Base-by-base conservation (phyloP, 1,139 yeast genomes). In the Debaryomyces nepalensis region DNA sequence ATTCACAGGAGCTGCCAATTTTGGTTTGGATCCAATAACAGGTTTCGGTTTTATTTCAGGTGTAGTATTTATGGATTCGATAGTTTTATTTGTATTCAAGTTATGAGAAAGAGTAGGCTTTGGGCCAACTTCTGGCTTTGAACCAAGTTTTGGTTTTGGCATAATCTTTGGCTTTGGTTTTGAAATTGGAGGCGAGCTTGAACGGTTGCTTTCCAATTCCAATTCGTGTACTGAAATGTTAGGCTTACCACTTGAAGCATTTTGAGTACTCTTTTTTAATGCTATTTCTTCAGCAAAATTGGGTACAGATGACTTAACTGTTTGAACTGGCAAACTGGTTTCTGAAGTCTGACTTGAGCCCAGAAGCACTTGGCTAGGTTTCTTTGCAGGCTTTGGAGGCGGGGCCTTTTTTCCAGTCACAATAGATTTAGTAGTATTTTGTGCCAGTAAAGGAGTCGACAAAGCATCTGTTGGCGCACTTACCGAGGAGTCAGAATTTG, bases 321-420 rank as follows among this genome's bases (percentile, higher is more conserved):
- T 20, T 12, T 21, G 18, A 10, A 16, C 14, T 2, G 54, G 15
- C 2, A 47, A 55, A 42, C 50, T 52, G 5, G 10, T 3, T 10
- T 26, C 26, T 19, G 32, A 4, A 12, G 8, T 6, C 9, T 26
- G n/a, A n/a, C n/a, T n/a, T n/a, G n/a, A n/a, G n/a, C n/a, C n/a
- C 5, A 11, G 21, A 6, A 30, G 19, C 18, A 14, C 35, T 37
- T 22, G 38, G 20, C 2, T 8, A 2, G 61, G 57, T 42, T 66
- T 67, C 49, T 66, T 73, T 2, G 54, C 45, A 1, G 77, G 76
- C 35, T 70, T 71, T 16, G 74, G 75, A 3, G 75, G 75, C 8
- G 75, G 70, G 2, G 55, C 53, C 43, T 65, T 68, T 45, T 58
- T 61, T 7, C 39, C 45, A 2, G 42, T 14, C 6, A 43, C 16